These are phyloP conservation scores for Tulasnella sp. DNA, from an alignment of 768 basidiomycete species.

Conservation along the genomic window DNA sequence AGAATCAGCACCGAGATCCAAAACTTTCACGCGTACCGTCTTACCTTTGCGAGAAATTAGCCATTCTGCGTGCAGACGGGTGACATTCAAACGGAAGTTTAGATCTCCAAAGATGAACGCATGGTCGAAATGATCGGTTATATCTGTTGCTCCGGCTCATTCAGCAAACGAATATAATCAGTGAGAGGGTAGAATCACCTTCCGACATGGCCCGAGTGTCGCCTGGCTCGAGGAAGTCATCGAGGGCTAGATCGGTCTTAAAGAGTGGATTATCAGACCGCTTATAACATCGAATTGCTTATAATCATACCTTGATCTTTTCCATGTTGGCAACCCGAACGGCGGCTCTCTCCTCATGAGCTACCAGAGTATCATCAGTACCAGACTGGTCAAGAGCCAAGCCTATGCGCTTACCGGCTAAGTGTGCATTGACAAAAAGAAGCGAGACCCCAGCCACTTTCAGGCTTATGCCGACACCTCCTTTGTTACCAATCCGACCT, in stretches of 20 bases:
- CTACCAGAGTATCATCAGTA: slow-evolving; percentile 40
- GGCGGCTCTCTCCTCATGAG: slow-evolving; percentile 70
- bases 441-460: slow-evolving; percentile 78
- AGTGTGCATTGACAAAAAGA: slow-evolving; percentile 86
- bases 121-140: slow-evolving; percentile 85
- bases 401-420: slow-evolving; percentile 58
- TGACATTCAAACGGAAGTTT: slow-evolving; percentile 86
- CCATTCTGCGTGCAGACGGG: slow-evolving; percentile 93
- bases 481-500: slow-evolving; percentile 88
- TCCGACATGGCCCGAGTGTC: slow-evolving; percentile 68
- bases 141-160: slow-evolving; percentile 45
- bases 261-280: slow-evolving; percentile 21
- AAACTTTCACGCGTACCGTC: not conserved
- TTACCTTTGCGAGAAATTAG: slow-evolving; percentile 76
- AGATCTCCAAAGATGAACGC: slow-evolving; percentile 88
- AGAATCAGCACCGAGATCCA: slow-evolving; percentile 28
- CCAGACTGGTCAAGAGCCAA: not conserved
- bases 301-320: slow-evolving; percentile 75
- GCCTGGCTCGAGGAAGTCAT: slow-evolving; percentile 64
- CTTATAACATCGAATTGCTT: not conserved
- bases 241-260: slow-evolving; percentile 70
- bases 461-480: slow-evolving; percentile 85
- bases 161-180: slow-evolving; percentile 26
- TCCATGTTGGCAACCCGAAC: slow-evolving; percentile 79
- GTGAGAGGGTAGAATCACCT: slow-evolving; percentile 45